Base-by-base conservation (phyloP, 2,329 filamentous ascomycete species). In the Beauveria caledonica region DNA sequence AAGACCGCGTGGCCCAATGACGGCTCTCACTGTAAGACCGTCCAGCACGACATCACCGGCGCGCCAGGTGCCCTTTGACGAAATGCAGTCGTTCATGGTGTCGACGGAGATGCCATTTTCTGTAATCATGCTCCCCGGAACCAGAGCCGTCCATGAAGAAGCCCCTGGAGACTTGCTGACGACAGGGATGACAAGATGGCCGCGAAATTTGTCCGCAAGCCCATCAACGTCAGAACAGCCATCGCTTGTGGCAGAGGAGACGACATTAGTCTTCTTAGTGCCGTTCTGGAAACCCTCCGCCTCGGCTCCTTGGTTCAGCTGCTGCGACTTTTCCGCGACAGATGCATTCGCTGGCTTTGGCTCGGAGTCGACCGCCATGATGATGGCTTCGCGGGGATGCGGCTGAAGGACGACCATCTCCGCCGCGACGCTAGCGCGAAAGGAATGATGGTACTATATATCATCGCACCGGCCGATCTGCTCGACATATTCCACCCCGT, bases 311-410 rank as follows among this genome's bases (percentile, higher is more conserved):
- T 27, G 39, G 17, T 17, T 25, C 39, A 19, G 25, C 21, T 25
- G 48, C 19, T 45, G 36, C 19, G 6, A 13, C 13, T 58, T 58
- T 5, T n/a, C 40, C 19, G 19, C 19, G 27, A 25, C 19, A 3
- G 56, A 13, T 4, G 39, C 39, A 40, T 8, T 51, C 23, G 39
- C 13, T 15, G 40, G 19, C 21, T 27, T 33, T 19, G 27, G 19
- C 39, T 59, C 49, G 3, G 57, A 50, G 48, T 59, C 57, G n/a
- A 46, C 49, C 23, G 57, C 49, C 57, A 59, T 59, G 48, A 52
- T 53, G 56, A 58, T 33, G 48, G 45, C 33, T 59, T 45, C 25
- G 33, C 13, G 29, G 45, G 48, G 21, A 25, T 39, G 49, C 40
- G 57, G 40, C 40, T 58, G 25, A 44, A 23, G 25, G 23, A 44